These are phyloP conservation scores for Penicillium salamii DNA, from an alignment of 495 filamentous ascomycete species.

Conservation along the genomic window DNA sequence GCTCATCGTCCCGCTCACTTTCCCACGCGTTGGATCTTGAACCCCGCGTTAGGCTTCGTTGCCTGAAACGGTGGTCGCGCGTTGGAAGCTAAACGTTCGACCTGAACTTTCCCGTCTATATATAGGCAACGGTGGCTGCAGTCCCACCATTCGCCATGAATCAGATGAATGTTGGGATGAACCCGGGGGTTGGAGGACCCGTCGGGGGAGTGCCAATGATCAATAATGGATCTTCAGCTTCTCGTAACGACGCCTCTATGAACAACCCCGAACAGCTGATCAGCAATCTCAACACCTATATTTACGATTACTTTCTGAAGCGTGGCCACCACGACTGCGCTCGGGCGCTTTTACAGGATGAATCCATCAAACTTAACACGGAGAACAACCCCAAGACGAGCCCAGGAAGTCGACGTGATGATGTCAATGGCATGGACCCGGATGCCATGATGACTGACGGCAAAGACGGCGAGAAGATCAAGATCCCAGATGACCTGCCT, in stretches of 20 bases:
- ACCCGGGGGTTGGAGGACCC: constrained; percentile 56
- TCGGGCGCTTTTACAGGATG: constrained; percentile 59
- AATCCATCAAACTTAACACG: constrained; percentile 50
- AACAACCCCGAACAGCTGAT: constrained; percentile 55
- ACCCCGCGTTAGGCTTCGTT: constrained; percentile 30
- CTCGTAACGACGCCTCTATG: constrained; percentile 43
- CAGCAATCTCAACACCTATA: constrained; percentile 92
- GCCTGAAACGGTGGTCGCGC: constrained; percentile 42
- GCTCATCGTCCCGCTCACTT: constrained; percentile 13
- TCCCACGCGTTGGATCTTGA: constrained; percentile 29
- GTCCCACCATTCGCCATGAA: constrained; percentile 58
- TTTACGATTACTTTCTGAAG: constrained; percentile 93
- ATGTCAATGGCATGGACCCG: constrained; percentile 74
- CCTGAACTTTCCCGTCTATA: constrained; percentile 25
- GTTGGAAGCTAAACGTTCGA: constrained; percentile 23
- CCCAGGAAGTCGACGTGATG: constrained; percentile 57
- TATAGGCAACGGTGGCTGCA: constrained; percentile 39
- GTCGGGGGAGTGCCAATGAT: constrained; percentile 71
- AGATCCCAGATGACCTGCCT: constrained; percentile 77
- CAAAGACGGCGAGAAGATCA: constrained; percentile 71
- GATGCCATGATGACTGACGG: constrained; percentile 78
- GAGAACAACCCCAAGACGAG: constrained; percentile 60
- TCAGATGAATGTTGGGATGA: constrained; percentile 70
- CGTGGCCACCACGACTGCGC: constrained; percentile 79
- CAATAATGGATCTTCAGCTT: constrained; percentile 59